These are phyloP conservation scores for Protostelium mycophagum DNA, from an alignment of 78 protist genomes.

Conservation along the genomic window DNA sequence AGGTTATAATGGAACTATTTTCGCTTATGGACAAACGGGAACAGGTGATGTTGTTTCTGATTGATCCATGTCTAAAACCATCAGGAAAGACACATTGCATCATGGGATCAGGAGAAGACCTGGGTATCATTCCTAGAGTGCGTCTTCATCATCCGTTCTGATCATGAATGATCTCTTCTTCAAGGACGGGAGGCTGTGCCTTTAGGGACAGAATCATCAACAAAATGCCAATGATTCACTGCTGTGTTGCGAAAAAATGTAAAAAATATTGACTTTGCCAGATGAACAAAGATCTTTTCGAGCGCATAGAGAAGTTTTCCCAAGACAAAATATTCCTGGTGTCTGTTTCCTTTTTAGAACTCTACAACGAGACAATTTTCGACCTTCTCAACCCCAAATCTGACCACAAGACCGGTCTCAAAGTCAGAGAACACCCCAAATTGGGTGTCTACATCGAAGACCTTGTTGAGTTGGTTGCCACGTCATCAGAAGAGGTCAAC, in stretches of 20 bases:
- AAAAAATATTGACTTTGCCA: too few species aligned
- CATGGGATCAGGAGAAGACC: background rate
- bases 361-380: conserved; percentile 60
- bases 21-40: conserved; percentile 64
- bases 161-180: conserved; percentile 22
- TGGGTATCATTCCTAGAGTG: conserved; percentile 34
- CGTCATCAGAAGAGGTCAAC: background rate
- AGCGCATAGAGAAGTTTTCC: conserved; percentile 8
- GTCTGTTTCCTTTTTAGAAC: conserved; percentile 31
- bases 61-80: background rate
- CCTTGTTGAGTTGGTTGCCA: background rate
- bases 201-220: conserved; percentile 28
- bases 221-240: too few species aligned
- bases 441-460: conserved; percentile 4
- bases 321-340: background rate
- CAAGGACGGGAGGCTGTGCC: conserved; percentile 13
- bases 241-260: too few species aligned
- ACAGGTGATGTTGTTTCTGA: background rate
- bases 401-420: conserved; percentile 8
- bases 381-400: conserved; percentile 47
- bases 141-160: background rate
- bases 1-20: conserved; percentile 67
- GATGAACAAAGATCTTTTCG: background rate
- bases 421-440: conserved; percentile 28
- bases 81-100: background rate